A percentile compares a stretch with the other conserved stretches of the same genome.
These are phyloP conservation scores for Aspergillus neotritici DNA, from an alignment of 2,329 filamentous ascomycete genomes.

Conservation along the genomic window DNA sequence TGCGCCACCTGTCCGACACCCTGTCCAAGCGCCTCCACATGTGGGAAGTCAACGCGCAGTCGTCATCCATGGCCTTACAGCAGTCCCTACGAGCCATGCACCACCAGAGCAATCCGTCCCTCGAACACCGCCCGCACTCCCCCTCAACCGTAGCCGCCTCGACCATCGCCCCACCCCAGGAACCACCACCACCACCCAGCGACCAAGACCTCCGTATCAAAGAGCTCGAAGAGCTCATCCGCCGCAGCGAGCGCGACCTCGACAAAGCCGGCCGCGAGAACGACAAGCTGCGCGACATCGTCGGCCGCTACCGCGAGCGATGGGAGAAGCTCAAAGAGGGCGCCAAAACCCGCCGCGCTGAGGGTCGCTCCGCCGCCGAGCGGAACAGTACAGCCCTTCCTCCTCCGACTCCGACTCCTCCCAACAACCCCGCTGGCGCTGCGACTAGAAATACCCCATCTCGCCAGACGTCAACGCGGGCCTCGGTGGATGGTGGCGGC, in stretches of 20 bases:
- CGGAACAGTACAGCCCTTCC: not conserved
- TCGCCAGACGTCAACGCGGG: too few species aligned
- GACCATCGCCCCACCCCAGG: constrained; percentile 15
- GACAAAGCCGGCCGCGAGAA: constrained; percentile 59
- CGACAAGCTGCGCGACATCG: constrained; percentile 51
- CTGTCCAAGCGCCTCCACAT: constrained; percentile 82
- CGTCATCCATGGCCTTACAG: constrained; percentile 75
- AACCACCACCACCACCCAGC: constrained; percentile 18
- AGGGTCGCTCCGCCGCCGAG: constrained; percentile 16
- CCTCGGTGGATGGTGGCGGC: too few species aligned
- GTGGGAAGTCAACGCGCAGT: constrained; percentile 89
- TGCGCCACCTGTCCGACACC: constrained; percentile 80
- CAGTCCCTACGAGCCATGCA: constrained; percentile 62
- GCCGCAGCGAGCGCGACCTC: constrained; percentile 53
- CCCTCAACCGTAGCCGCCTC: constrained; percentile 23
- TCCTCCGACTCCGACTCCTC: too few species aligned
- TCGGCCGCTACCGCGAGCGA: constrained; percentile 56
- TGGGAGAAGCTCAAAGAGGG: constrained; percentile 66
- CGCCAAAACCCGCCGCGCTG: constrained; percentile 42
- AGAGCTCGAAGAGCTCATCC: constrained; percentile 64
- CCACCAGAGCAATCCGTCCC: constrained; percentile 30
- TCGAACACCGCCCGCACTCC: constrained; percentile 28
- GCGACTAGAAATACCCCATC: too few species aligned
- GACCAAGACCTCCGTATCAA: constrained; percentile 50
- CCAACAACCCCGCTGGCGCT: not conserved